phyloP scores from a whole-genome alignment of 768 basidiomycete genomes.

The Leccinum imitatum region DNA sequence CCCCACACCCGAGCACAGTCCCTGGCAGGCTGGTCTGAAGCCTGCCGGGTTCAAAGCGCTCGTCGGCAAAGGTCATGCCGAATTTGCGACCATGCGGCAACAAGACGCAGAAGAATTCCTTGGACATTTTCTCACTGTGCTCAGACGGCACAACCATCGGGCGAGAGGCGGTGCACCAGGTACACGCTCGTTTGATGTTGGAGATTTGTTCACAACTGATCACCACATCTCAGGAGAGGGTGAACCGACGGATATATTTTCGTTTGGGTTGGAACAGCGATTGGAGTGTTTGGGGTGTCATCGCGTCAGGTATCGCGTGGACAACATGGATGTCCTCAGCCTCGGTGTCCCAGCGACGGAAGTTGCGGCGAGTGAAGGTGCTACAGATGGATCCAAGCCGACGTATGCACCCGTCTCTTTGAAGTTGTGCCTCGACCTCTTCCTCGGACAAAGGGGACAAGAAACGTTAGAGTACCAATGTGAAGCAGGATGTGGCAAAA shows the following conservation, averaged over 20 bases:
- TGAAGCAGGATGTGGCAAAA: conserved; percentile 66
- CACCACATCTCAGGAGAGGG: conserved; percentile 3
- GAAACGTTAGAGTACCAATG: conserved; percentile 83
- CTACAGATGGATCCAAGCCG: conserved; percentile 39
- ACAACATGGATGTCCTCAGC: conserved; percentile 74
- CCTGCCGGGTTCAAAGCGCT: conserved; percentile 86
- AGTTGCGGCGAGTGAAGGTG: conserved; percentile 7
- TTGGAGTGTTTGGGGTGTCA: conserved; percentile 79
- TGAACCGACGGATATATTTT: conserved; percentile 77
- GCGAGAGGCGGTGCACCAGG: conserved; percentile 37
- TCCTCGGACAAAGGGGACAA: conserved; percentile 42
- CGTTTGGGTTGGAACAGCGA: conserved; percentile 83
- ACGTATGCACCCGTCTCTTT: conserved; percentile 64
- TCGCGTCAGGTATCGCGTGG: conserved; percentile 80
- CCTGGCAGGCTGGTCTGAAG: conserved; percentile 72
- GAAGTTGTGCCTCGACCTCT: conserved; percentile 55
- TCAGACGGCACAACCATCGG: conserved; percentile 66
- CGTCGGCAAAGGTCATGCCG: conserved; percentile 88
- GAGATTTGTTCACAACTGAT: background rate
- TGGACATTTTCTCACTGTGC: conserved; percentile 68
- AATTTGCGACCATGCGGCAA: conserved; percentile 95
- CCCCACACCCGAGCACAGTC: conserved; percentile 21
- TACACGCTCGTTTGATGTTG: conserved; percentile 8
- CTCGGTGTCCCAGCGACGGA: conserved; percentile 71
- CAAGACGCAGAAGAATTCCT: conserved; percentile 98